Base-by-base conservation (phyloP, 805 yeast species). In the Saccharomycopsis babjevae region DNA sequence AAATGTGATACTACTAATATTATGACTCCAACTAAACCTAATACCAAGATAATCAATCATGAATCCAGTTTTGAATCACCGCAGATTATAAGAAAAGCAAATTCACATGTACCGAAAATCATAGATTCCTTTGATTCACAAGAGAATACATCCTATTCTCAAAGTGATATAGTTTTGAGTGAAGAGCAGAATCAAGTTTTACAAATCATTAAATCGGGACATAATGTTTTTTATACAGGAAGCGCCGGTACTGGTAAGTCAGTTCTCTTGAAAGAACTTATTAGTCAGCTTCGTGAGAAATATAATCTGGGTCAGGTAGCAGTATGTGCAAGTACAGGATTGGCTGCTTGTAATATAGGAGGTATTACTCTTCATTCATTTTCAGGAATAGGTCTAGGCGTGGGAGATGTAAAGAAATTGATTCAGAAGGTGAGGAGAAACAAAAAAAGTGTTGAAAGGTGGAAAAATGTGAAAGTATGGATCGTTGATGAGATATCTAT, bases 241-340 rank as follows among this genome's bases (percentile, higher is more conserved):
- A 90, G 97, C 38, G 99, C 99, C 0, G 99, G 99, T 68, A 94
- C 99, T 0, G 99, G 99, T 70, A 94, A 94, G 70, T 93, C 99
- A 1, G 86, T 94, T 4, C 75, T 94, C n/a, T 74, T 94, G 58
- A 79, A 80, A 63, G 77, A 83, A 10, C 75, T 88, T 40, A 87
- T 88, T 59, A 79, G 81, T 66, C 72, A 77, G 0, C 69, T 88
- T 59, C 76, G 73, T 63, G 64, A 65, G 0, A 77, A 76, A 62
- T 77, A 82, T 68, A 77, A 79, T 0, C 65, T 65, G 0, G 83
- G 80, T 1, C 69, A 75, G n/a, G 89, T 88, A 3, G 91, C 87
- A 0, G 86, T 88, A 1, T 87, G 94, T 0, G 96, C 96, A 0
- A 87, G 94, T 0, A 88, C 96, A 0, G 96, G 96, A 0, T 72